Percentiles rank a stretch among this genome's conserved stretches.
These are phyloP conservation scores for Vigna trinervia DNA, from an alignment of 306 rosid species.

Conservation along the genomic window DNA sequence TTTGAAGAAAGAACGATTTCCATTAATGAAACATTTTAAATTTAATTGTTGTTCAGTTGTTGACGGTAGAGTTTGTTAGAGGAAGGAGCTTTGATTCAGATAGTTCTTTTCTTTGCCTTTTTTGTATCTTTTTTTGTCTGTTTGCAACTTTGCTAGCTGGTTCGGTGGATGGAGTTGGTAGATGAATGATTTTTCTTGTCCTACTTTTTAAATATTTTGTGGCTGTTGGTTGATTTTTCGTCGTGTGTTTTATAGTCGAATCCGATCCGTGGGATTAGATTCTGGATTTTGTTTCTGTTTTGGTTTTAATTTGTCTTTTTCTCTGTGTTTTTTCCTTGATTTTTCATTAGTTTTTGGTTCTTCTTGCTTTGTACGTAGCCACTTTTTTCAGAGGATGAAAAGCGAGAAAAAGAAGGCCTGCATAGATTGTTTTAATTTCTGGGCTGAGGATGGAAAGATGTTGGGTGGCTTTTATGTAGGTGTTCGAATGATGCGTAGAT, in stretches of 20 bases:
- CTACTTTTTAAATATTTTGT: background rate
- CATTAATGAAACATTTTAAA: slow-evolving; percentile 4
- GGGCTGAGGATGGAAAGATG: slow-evolving; percentile 20
- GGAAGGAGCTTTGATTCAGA: slow-evolving; percentile 16
- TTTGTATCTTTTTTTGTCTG: background rate
- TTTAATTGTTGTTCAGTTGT: slow-evolving; percentile 9
- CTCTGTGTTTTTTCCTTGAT: slow-evolving; percentile 16
- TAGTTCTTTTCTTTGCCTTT: background rate
- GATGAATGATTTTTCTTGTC: background rate
- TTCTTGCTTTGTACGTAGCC: background rate
- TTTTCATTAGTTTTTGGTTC: slow-evolving; percentile 36
- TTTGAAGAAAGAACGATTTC: background rate
- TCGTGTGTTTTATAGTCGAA: background rate
- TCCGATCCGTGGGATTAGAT: background rate
- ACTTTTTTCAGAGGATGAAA: slow-evolving; percentile 17
- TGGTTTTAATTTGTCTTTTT: background rate
- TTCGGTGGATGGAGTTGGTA: slow-evolving; percentile 32
- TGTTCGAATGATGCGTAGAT: background rate
- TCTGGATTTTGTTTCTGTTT: slow-evolving; percentile 10
- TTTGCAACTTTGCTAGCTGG: slow-evolving; percentile 14
- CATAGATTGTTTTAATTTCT: slow-evolving; percentile 16
- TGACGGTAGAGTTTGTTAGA: slow-evolving; percentile 5
- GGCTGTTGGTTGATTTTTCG: slow-evolving; percentile 22
- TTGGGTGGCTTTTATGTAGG: background rate
- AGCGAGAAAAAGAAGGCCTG: background rate